These are phyloP conservation scores for Bryoerythrophyllum caledonicum DNA, from an alignment of 225 moss, liverwort and hornwort genomes.

Conservation along the genomic window DNA sequence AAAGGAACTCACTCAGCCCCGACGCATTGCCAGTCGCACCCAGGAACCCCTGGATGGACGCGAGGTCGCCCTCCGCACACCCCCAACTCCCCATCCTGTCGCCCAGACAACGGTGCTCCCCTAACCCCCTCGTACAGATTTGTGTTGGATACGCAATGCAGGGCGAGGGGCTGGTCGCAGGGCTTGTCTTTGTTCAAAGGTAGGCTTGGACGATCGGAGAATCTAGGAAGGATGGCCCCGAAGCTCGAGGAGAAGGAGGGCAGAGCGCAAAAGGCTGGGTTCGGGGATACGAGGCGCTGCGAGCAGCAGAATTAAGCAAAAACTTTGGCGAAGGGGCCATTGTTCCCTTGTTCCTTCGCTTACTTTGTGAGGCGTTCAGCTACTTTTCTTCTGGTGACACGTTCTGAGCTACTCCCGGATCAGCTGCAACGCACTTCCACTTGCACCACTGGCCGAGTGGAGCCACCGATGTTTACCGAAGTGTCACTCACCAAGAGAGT, in stretches of 20 bases:
- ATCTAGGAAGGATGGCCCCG: background rate
- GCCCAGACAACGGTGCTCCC: no score
- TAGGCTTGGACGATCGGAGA: background rate
- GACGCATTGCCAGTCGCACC: slow-evolving; percentile 26
- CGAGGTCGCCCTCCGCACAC: slow-evolving; percentile 42
- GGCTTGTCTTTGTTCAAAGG: background rate
- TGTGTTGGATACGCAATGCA: no score
- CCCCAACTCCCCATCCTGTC: slow-evolving; percentile 19
- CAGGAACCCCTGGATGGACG: slow-evolving; percentile 40
- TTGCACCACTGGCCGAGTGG: background rate
- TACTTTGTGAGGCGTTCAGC: background rate
- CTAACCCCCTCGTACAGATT: no score
- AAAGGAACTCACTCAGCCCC: slow-evolving; percentile 53
- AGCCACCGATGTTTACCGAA: no score
- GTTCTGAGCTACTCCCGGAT: background rate
- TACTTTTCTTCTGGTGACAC: no score
- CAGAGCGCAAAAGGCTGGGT: background rate
- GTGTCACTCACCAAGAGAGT: background rate
- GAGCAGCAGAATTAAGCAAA: background rate
- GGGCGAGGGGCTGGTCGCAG: no score
- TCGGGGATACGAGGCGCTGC: background rate
- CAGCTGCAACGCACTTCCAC: no score
- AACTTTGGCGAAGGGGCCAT: background rate
- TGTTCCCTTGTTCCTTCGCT: background rate
- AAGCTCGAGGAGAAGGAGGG: background rate